These are phyloP conservation scores for Torulaspora franciscae DNA, from an alignment of 805 yeast genomes.

Conservation along the genomic window DNA sequence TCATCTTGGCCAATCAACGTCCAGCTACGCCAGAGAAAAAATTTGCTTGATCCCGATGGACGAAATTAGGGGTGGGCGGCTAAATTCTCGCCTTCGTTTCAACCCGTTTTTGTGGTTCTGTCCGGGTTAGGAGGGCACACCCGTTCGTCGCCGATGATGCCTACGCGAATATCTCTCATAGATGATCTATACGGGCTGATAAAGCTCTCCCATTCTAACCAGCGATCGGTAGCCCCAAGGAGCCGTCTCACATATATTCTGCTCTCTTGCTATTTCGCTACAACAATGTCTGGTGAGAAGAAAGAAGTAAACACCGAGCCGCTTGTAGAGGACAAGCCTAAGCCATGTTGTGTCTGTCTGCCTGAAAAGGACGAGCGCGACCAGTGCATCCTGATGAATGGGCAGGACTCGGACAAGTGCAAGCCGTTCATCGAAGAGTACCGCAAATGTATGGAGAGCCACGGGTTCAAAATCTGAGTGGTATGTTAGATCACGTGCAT, in stretches of 20 bases:
- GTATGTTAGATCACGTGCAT: not conserved
- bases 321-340: constrained; percentile 49
- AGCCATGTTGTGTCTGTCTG: constrained; percentile 95
- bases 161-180: not conserved
- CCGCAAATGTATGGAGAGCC: constrained; percentile 87
- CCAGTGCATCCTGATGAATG: constrained; percentile 77
- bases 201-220: not conserved
- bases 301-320: not conserved
- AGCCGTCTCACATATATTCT: too few relatives aligned
- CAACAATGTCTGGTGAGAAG: not conserved
- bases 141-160: not conserved
- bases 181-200: not conserved
- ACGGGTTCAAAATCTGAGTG: constrained; percentile 55
- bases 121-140: not conserved
- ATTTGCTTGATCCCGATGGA: not conserved
- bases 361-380: constrained; percentile 79
- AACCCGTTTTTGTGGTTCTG: constrained; percentile 2
- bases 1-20: not conserved
- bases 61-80: not conserved
- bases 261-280: too few relatives aligned
- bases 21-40: not conserved
- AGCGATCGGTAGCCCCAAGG: not conserved
- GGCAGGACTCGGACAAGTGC: constrained; percentile 75
- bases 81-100: not conserved
- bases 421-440: constrained; percentile 63